Evolutionary conservation across 176 grass and related monocot genomes (phyloP).

Genomic region (Eremochloa ophiuroides): DNA sequence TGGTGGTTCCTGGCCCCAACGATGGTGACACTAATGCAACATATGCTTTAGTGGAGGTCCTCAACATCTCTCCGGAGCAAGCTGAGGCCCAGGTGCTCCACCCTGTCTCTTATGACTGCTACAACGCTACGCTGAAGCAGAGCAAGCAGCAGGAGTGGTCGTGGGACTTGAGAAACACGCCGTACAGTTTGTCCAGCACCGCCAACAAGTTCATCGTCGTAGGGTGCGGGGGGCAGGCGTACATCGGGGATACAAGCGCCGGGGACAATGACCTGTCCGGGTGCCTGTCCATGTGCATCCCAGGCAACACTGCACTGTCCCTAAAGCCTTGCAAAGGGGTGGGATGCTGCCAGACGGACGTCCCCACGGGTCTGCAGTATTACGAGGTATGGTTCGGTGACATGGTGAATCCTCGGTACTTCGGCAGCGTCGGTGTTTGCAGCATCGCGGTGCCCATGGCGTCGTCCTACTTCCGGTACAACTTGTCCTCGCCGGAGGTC

Average conservation of each 20-base stretch:
- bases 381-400: neutral
- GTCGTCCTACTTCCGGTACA: neutral
- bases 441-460: neutral
- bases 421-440: neutral
- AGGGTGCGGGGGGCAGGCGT: neutral
- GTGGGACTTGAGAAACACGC: accelerated
- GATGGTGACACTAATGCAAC: too few relatives aligned
- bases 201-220: neutral
- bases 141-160: too few relatives aligned
- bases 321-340: neutral
- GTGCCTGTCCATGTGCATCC: neutral
- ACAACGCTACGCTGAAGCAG: too few relatives aligned
- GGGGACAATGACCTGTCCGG: neutral
- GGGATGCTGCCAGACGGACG: neutral
- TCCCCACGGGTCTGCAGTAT: neutral
- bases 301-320: neutral
- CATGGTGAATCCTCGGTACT: too few relatives aligned
- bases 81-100: constrained; percentile 1
- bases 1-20: too few relatives aligned
- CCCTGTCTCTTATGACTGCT: constrained; percentile 2
- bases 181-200: neutral
- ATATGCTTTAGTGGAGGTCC: neutral
- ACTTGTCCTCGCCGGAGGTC: neutral
- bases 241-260: neutral
- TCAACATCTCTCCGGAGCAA: neutral